Percentiles rank a stretch among this genome's conserved stretches.
These are phyloP conservation scores for Thelonectria rubi DNA, from an alignment of 2,329 filamentous ascomycete genomes.

Conservation along the genomic window DNA sequence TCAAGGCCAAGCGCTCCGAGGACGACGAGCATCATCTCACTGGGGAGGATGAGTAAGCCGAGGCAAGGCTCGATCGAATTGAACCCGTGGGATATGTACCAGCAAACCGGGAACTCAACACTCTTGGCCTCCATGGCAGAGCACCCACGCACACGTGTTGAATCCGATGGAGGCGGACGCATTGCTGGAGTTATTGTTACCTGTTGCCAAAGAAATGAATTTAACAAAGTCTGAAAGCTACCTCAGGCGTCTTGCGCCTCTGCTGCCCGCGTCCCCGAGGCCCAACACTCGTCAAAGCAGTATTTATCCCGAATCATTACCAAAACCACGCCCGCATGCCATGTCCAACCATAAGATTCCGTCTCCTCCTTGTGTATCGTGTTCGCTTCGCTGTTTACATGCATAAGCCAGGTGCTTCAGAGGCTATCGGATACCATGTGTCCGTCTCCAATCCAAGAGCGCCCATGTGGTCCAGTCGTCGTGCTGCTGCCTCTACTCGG, in stretches of 20 bases:
- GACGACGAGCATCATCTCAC: constrained; percentile 30
- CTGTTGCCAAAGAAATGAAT: constrained; percentile 2
- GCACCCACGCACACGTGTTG: constrained; percentile 5
- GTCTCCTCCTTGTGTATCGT: not conserved
- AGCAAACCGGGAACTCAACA: not conserved
- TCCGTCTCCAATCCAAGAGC: not conserved
- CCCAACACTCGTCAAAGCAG: not conserved
- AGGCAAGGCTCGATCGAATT: too few species aligned
- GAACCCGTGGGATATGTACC: too few species aligned
- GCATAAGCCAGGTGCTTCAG: not conserved
- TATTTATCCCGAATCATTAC: not conserved
- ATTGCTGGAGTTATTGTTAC: not conserved
- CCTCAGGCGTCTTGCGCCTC: not conserved
- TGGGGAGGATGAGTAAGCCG: constrained; percentile 4
- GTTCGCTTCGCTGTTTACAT: not conserved
- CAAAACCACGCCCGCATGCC: not conserved
- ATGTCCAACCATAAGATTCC: not conserved
- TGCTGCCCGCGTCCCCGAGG: not conserved
- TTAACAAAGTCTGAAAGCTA: constrained; percentile 3
- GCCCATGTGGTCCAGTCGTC: not conserved
- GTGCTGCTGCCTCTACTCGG: not conserved
- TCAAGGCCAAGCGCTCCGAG: constrained; percentile 45
- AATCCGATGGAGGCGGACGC: not conserved
- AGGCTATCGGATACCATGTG: not conserved
- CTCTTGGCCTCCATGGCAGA: not conserved